Conservation (phyloP, 78 protist genomes). For the Mantamonas sphyraenae region DNA sequence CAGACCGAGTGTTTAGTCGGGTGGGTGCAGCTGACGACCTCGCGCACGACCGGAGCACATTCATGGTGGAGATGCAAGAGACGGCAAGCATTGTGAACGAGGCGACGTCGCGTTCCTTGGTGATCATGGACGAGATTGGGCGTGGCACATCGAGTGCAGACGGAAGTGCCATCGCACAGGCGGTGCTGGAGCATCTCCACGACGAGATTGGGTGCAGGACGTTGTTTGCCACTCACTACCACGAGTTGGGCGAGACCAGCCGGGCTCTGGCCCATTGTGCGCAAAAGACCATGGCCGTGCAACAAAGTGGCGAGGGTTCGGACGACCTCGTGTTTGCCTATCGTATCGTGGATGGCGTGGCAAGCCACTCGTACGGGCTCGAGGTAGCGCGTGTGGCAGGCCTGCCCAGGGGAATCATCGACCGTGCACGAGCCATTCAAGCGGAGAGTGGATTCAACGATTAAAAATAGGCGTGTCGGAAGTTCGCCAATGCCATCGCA, state of each 20-base stretch:
- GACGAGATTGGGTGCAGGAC: background rate
- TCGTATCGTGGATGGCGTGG: constrained; percentile 5
- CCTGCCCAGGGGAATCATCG: too few species aligned
- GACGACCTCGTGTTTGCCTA: constrained; percentile 24
- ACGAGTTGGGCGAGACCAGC: background rate
- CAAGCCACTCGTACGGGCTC: constrained; percentile 9
- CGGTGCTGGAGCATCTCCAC: constrained; percentile 11
- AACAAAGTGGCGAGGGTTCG: background rate
- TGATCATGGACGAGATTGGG: constrained; percentile 55
- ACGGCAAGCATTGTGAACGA: constrained; percentile 20
- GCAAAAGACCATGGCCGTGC: background rate
- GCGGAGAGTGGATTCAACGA: too few species aligned
- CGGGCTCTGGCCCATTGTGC: background rate
- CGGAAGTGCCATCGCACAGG: constrained; percentile 28
- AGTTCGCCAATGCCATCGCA: too few species aligned
- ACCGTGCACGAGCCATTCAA: too few species aligned
- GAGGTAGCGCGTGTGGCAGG: constrained; percentile 20
- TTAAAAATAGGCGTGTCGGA: too few species aligned
- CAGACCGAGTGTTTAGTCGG: constrained; percentile 43
- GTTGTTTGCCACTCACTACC: constrained; percentile 40
- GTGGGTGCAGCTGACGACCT: constrained; percentile 32
- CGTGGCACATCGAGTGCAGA: constrained; percentile 42
- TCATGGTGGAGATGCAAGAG: constrained; percentile 63
- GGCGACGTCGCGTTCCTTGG: constrained; percentile 35
- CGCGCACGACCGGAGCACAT: constrained; percentile 32